Conservation (phyloP, 306 rosid genomes). For the Cucurbita ficifolia region DNA sequence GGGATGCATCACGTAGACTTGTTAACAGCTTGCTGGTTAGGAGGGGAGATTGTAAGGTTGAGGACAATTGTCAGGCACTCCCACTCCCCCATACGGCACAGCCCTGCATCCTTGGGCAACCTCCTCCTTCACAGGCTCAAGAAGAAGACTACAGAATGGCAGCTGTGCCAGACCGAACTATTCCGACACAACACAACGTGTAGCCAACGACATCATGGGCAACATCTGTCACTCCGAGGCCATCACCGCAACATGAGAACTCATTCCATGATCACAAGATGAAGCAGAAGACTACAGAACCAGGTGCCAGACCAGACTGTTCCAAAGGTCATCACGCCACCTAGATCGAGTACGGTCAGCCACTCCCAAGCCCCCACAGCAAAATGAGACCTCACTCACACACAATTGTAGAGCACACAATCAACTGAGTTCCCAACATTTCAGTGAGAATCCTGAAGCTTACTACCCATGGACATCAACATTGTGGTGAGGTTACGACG, state of each 20-base stretch:
- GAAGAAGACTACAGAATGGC: background rate
- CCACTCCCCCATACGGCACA: background rate
- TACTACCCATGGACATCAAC: slow-evolving; percentile 13
- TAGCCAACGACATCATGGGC: background rate
- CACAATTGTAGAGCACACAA: slow-evolving; percentile 25
- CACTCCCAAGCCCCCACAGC: slow-evolving; percentile 1
- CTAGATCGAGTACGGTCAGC: slow-evolving; percentile 6
- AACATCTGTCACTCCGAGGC: slow-evolving; percentile 8
- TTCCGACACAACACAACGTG: slow-evolving; percentile 1
- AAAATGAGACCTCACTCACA: background rate
- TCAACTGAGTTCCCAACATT: slow-evolving; percentile 9
- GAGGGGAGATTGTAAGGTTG: background rate
- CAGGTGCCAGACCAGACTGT: too few species aligned
- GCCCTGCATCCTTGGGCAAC: background rate
- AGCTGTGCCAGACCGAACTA: background rate
- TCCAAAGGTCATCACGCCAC: background rate
- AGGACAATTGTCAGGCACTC: background rate
- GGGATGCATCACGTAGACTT: slow-evolving; percentile 11
- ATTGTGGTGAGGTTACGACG: slow-evolving; percentile 25
- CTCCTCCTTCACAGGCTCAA: background rate
- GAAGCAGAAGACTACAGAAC: too few species aligned
- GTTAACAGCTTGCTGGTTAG: slow-evolving; percentile 6
- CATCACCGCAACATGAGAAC: background rate
- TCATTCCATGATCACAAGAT: slow-evolving; percentile 3
- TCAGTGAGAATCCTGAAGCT: slow-evolving; percentile 12